Evolutionary conservation across 371 early-diverging fungal species (phyloP).

Genomic region (Syncephalis fuscata): DNA sequence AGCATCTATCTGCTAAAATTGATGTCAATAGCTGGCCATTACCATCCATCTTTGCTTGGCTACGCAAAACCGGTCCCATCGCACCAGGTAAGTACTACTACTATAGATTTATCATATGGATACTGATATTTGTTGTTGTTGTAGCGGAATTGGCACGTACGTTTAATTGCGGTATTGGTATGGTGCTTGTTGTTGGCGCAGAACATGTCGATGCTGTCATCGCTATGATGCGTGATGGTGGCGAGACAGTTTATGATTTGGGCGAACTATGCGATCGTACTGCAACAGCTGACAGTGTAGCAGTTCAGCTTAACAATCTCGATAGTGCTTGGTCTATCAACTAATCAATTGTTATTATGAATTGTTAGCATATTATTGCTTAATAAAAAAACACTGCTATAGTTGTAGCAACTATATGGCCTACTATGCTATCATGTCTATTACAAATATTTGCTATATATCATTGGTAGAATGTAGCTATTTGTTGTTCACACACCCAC

Average conservation of each 20-base stretch:
- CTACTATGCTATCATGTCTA: no score
- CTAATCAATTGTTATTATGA: no score
- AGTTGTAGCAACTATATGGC: no score
- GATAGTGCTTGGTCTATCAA: no score
- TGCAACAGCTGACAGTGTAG: neutral
- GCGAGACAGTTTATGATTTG: slow-evolving; percentile 40
- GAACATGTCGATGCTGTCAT: slow-evolving; percentile 42
- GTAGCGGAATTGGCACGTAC: slow-evolving; percentile 77
- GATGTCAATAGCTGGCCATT: slow-evolving; percentile 69
- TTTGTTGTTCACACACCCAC: no score
- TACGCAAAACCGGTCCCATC: slow-evolving; percentile 74
- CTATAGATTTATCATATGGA: neutral
- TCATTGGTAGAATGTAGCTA: no score
- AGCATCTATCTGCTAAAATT: slow-evolving; percentile 50
- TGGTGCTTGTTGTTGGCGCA: slow-evolving; percentile 75
- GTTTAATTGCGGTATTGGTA: slow-evolving; percentile 97
- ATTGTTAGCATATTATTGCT: no score
- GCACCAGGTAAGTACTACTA: slow-evolving; percentile 22
- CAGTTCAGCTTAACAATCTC: no score
- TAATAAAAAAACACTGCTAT: no score
- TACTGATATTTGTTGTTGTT: no score
- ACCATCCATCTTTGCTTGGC: slow-evolving; percentile 88
- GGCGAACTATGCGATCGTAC: neutral
- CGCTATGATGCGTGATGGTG: slow-evolving; percentile 29
- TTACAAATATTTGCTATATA: no score